Conservation (phyloP, 1,284 basidiomycete species). For the Ustilago xerochloae region DNA sequence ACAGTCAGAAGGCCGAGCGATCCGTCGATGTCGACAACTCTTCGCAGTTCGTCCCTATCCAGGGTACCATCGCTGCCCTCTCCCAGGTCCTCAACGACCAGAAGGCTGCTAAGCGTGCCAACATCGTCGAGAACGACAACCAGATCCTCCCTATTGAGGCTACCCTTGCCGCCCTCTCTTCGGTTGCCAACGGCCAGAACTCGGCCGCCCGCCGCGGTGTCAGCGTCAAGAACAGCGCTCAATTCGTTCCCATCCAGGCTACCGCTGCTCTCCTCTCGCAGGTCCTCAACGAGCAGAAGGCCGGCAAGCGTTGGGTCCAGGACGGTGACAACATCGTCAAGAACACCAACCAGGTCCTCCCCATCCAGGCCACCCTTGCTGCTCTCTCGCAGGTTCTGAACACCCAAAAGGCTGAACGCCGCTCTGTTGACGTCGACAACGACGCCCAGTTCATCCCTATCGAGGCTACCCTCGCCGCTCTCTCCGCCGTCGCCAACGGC, state of each 20-base stretch:
- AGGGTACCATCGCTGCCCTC: constrained; percentile 39
- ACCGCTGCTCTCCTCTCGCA: constrained; percentile 30
- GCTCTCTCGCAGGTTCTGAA: constrained; percentile 32
- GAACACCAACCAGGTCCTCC: constrained; percentile 35
- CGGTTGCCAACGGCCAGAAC: constrained; percentile 25
- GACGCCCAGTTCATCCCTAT: constrained; percentile 26
- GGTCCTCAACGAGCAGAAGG: constrained; percentile 24
- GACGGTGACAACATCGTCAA: constrained; percentile 9
- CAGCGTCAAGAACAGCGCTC: constrained; percentile 19
- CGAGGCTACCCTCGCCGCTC: constrained; percentile 28
- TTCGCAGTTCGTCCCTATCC: constrained; percentile 28
- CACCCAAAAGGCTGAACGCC: constrained; percentile 15
- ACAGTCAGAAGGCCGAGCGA: constrained; percentile 25
- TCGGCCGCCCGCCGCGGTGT: constrained; percentile 15
- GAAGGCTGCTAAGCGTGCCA: constrained; percentile 27
- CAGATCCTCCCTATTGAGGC: constrained; percentile 29
- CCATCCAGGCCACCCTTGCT: constrained; percentile 38
- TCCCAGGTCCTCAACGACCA: constrained; percentile 39
- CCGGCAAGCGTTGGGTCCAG: constrained; percentile 8
- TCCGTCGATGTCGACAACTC: constrained; percentile 24
- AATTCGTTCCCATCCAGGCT: constrained; percentile 33
- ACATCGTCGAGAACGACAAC: constrained; percentile 33
- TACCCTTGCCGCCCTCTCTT: constrained; percentile 22
- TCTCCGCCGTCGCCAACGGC: constrained; percentile 19
- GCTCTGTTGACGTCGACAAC: constrained; percentile 30